These are phyloP conservation scores for Zea luxurians DNA, from an alignment of 176 grass and related monocot species.

Conservation along the genomic window DNA sequence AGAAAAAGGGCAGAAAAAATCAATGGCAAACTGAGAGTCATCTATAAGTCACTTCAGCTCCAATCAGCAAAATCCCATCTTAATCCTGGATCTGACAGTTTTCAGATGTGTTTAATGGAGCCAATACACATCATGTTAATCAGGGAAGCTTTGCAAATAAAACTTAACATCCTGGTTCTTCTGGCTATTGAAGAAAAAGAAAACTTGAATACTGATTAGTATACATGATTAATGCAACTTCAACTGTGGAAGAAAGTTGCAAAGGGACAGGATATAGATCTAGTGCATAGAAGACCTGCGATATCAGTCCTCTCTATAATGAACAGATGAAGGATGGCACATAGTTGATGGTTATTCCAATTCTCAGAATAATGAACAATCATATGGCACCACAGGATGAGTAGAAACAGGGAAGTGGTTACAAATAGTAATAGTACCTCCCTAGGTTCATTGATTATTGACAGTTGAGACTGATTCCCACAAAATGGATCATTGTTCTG, in stretches of 20 bases:
- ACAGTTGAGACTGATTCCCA: constrained; percentile 19
- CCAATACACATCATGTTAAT: neutral
- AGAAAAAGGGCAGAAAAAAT: too few relatives aligned
- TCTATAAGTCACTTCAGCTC: neutral
- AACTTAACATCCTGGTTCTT: neutral
- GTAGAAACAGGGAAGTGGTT: neutral
- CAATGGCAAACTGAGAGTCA: neutral
- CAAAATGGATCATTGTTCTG: constrained; percentile 3
- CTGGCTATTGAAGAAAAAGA: neutral
- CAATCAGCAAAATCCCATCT: neutral
- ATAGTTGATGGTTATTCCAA: neutral
- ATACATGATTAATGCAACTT: constrained; percentile 20
- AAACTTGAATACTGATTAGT: neutral
- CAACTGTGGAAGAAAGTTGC: constrained; percentile 23
- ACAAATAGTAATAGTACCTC: constrained; percentile 35
- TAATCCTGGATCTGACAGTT: constrained; percentile 3
- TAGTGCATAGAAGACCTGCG: neutral
- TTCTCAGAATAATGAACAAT: constrained; percentile 21
- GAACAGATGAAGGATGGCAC: constrained; percentile 1
- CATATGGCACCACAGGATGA: constrained; percentile 5
- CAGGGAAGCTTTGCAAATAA: neutral
- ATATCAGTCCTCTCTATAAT: constrained; percentile 1
- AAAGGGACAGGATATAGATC: constrained; percentile 15
- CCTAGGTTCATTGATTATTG: constrained; percentile 27
- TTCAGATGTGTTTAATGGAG: neutral